Percentiles rank a stretch among this genome's conserved stretches.
Evolutionary conservation across 495 filamentous ascomycete species (phyloP).

Genomic region (Achaetomiella virescens): DNA sequence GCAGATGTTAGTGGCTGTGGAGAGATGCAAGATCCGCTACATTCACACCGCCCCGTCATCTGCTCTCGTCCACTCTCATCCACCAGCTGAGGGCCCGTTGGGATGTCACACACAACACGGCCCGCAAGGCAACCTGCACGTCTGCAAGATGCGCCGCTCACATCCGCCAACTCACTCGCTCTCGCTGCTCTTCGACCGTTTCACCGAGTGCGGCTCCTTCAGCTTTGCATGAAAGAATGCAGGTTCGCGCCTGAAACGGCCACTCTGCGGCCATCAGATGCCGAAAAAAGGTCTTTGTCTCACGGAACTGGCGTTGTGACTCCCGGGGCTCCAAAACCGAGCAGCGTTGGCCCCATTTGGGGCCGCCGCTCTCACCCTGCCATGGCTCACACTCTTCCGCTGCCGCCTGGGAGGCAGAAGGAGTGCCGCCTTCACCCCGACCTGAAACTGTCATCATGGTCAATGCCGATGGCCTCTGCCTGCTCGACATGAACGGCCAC

Average conservation of each 20-base stretch:
- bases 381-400: slow-evolving; percentile 1
- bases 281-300: slow-evolving; percentile 8
- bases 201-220: background rate
- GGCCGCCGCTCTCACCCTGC: background rate
- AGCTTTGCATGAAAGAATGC: slow-evolving; percentile 4
- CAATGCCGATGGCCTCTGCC: slow-evolving; percentile 8
- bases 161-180: background rate
- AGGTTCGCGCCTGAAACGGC: slow-evolving; percentile 12
- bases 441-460: slow-evolving; percentile 6
- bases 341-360: background rate
- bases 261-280: slow-evolving; percentile 1
- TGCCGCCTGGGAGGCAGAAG: background rate
- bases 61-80: background rate
- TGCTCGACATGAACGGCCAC: background rate
- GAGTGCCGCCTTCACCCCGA: slow-evolving; percentile 3
- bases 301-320: background rate
- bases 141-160: too few relatives aligned
- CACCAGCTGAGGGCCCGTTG: background rate
- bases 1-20: slow-evolving; percentile 1
- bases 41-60: slow-evolving; percentile 2
- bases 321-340: background rate
- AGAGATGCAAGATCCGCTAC: slow-evolving; percentile 10
- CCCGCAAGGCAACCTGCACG: too few relatives aligned
- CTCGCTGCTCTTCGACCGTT: background rate
- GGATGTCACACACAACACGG: background rate